These are phyloP conservation scores for Cyphellophora attinorum DNA, from an alignment of 2,329 filamentous ascomycete species.

Conservation along the genomic window DNA sequence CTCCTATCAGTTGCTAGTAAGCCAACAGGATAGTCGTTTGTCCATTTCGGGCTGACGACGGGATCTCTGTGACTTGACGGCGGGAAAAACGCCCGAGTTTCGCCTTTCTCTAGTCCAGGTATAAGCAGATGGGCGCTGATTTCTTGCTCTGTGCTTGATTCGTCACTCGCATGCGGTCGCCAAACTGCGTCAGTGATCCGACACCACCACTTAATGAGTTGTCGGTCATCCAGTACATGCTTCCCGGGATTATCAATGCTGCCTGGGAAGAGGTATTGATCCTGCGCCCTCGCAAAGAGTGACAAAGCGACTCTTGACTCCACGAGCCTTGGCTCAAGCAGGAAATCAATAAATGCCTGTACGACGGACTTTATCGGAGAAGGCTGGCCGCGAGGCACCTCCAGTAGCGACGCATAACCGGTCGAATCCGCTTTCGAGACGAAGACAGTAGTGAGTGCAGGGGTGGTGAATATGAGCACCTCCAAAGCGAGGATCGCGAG, in stretches of 20 bases:
- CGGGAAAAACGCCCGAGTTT: slow-evolving; percentile 72
- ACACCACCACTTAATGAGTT: slow-evolving; percentile 94
- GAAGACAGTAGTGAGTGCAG: slow-evolving; percentile 74
- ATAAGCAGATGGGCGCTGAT: slow-evolving; percentile 65
- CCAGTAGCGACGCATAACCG: slow-evolving; percentile 64
- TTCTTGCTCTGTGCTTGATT: slow-evolving; percentile 2
- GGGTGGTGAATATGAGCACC: slow-evolving; percentile 76
- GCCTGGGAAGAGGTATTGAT: slow-evolving; percentile 89
- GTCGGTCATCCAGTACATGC: slow-evolving; percentile 84
- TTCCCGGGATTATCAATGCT: slow-evolving; percentile 78
- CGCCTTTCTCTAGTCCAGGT: slow-evolving; percentile 73
- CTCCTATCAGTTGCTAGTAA: slow-evolving; percentile 51
- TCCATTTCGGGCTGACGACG: slow-evolving; percentile 33
- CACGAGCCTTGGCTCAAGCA: slow-evolving; percentile 45
- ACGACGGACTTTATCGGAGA: slow-evolving; percentile 63
- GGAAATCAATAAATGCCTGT: slow-evolving; percentile 64
- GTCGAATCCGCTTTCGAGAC: slow-evolving; percentile 97
- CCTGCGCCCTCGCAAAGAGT: slow-evolving; percentile 83
- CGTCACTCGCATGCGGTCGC: slow-evolving; percentile 19
- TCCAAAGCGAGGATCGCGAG: slow-evolving; percentile 78
- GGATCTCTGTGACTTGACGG: slow-evolving; percentile 31
- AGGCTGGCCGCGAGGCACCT: slow-evolving; percentile 50
- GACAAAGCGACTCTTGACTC: slow-evolving; percentile 65
- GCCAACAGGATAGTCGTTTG: slow-evolving; percentile 60
- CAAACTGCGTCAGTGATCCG: slow-evolving; percentile 72